phyloP scores from a whole-genome alignment of 1,284 basidiomycete genomes.

The Erythrobasidium hasegawianum region DNA sequence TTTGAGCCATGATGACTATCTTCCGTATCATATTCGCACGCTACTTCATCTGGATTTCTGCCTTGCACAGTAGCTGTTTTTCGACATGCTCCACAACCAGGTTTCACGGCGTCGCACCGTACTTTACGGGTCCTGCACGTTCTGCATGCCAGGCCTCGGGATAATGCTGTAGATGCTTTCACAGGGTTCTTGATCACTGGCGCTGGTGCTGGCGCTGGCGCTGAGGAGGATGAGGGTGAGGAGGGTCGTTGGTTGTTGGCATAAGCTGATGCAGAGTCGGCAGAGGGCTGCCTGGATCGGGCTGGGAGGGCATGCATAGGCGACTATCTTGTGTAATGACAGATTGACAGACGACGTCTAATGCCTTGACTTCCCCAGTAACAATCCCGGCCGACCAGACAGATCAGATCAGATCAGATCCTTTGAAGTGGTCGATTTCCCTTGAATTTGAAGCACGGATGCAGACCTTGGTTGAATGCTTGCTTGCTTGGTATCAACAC shows the following conservation, averaged over 20 bases:
- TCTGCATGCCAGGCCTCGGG: slow-evolving; percentile 30
- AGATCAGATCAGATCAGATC: no score
- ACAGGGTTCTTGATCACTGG: neutral
- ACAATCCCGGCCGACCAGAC: no score
- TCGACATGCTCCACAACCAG: slow-evolving; percentile 29
- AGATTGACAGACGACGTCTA: no score
- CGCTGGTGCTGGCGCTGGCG: neutral
- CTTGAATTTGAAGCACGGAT: no score
- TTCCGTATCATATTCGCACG: slow-evolving; percentile 32
- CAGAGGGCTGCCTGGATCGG: neutral
- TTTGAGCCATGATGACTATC: neutral
- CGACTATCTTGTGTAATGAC: no score
- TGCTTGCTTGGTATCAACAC: no score
- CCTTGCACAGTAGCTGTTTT: slow-evolving; percentile 25
- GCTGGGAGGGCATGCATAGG: neutral
- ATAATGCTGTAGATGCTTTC: slow-evolving; percentile 13
- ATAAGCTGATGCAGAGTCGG: neutral
- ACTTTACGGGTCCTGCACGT: slow-evolving; percentile 32
- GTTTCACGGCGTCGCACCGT: slow-evolving; percentile 31
- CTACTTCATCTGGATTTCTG: slow-evolving; percentile 7
- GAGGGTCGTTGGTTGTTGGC: no score
- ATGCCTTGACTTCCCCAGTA: no score
- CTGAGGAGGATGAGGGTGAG: no score
- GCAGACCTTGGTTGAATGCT: no score
- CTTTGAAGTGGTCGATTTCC: no score